Percentiles rank a stretch among this genome's conserved stretches.
Evolutionary conservation across 306 rosid species (phyloP).

Genomic region (Malus asiatica): DNA sequence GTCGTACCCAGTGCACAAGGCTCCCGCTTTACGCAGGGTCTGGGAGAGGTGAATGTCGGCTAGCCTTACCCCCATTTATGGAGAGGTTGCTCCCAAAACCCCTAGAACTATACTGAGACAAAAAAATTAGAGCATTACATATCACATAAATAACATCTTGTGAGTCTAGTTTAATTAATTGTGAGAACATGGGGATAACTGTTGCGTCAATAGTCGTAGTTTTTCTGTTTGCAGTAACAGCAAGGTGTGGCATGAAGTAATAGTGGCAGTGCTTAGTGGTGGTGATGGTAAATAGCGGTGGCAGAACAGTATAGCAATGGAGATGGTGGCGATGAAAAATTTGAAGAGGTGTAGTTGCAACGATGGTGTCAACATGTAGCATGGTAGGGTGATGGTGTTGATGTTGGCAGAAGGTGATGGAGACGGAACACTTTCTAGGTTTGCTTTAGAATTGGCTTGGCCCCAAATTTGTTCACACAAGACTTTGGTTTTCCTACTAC

Average conservation of each 20-base stretch:
- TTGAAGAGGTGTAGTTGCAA: background rate
- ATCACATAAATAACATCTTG: background rate
- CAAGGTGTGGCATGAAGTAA: background rate
- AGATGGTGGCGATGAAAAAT: background rate
- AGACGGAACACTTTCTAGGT: background rate
- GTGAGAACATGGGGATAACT: background rate
- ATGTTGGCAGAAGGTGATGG: background rate
- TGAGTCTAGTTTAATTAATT: background rate
- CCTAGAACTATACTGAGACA: background rate
- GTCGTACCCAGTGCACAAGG: too few species aligned
- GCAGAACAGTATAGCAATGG: background rate
- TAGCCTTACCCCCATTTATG: too few species aligned
- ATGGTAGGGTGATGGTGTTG: background rate
- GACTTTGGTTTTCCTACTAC: too few species aligned
- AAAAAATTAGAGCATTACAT: background rate
- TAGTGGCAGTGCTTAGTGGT: background rate
- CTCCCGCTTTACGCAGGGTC: too few species aligned
- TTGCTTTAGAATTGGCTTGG: background rate
- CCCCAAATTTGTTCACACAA: background rate
- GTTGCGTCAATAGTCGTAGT: background rate
- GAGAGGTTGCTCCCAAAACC: too few species aligned
- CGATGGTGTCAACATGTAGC: background rate
- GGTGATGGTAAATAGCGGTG: background rate
- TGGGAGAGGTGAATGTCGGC: too few species aligned
- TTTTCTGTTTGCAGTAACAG: background rate